A percentile compares a stretch with the other conserved stretches of the same genome.
Conservation (phyloP, 1,284 basidiomycete genomes). For the Ganoderma boninense region DNA sequence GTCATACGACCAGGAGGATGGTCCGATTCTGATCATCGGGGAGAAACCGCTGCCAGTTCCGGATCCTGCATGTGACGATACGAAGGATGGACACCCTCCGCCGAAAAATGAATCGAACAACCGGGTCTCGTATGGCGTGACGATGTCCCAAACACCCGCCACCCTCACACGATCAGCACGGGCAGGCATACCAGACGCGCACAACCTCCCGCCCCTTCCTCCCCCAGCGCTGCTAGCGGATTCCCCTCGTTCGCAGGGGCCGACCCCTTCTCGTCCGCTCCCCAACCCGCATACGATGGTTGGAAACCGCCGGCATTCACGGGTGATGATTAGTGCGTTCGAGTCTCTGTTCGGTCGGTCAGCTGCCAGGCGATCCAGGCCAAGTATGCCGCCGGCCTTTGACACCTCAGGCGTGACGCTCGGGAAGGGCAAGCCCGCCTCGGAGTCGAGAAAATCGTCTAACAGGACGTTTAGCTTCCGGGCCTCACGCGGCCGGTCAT, state of each 20-base stretch:
- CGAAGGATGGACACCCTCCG: neutral
- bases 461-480: neutral
- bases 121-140: neutral
- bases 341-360: slow-evolving; percentile 1
- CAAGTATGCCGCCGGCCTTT: slow-evolving; percentile 13
- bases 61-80: neutral
- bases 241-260: neutral
- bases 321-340: neutral
- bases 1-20: neutral
- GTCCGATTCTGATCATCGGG: slow-evolving; percentile 5
- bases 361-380: neutral
- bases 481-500: neutral
- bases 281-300: neutral
- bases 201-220: neutral
- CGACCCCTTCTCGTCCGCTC: neutral
- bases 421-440: neutral
- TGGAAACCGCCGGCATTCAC: neutral
- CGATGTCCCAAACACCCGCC: neutral
- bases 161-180: slow-evolving; percentile 3
- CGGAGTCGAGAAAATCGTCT: slow-evolving; percentile 5
- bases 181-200: slow-evolving; percentile 17
- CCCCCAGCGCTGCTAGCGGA: neutral
- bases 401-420: slow-evolving; percentile 16
- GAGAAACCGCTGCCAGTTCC: slow-evolving; percentile 23
- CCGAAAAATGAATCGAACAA: neutral